These are phyloP conservation scores for Aspergillus alliaceus DNA, from an alignment of 2,329 filamentous ascomycete species.

Conservation along the genomic window DNA sequence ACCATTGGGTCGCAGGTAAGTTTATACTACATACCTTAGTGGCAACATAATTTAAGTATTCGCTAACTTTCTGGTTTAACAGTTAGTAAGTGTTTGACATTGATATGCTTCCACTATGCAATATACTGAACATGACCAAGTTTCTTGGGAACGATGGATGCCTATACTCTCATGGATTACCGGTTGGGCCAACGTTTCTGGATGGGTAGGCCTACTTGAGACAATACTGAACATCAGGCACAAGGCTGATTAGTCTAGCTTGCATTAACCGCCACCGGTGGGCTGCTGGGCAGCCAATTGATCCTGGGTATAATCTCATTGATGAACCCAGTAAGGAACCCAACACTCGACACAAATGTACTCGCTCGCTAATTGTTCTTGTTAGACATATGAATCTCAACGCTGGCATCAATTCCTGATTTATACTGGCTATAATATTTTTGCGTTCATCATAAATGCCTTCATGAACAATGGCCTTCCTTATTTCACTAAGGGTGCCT, in stretches of 20 bases:
- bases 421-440: conserved; percentile 63
- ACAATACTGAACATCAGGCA: no score
- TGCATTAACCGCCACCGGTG: conserved; percentile 66
- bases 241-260: conserved; percentile 30
- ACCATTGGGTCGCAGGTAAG: conserved; percentile 67
- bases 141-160: conserved; percentile 61
- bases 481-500: conserved; percentile 66
- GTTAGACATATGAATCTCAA: conserved; percentile 52
- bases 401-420: conserved; percentile 74
- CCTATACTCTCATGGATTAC: conserved; percentile 68
- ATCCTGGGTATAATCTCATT: conserved; percentile 65
- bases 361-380: not conserved
- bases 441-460: conserved; percentile 65
- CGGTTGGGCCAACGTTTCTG: conserved; percentile 68
- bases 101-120: not conserved
- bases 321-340: conserved; percentile 50
- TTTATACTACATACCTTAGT: not conserved
- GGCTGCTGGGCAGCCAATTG: conserved; percentile 66
- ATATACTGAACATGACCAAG: conserved; percentile 13
- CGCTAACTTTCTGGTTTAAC: not conserved
- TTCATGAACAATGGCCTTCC: conserved; percentile 64
- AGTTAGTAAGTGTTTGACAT: conserved; percentile 39
- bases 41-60: not conserved
- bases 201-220: conserved; percentile 55
- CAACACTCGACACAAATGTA: not conserved